Evolutionary conservation across 371 early-diverging fungal species (phyloP).

Genomic region (Coemansia sp.): DNA sequence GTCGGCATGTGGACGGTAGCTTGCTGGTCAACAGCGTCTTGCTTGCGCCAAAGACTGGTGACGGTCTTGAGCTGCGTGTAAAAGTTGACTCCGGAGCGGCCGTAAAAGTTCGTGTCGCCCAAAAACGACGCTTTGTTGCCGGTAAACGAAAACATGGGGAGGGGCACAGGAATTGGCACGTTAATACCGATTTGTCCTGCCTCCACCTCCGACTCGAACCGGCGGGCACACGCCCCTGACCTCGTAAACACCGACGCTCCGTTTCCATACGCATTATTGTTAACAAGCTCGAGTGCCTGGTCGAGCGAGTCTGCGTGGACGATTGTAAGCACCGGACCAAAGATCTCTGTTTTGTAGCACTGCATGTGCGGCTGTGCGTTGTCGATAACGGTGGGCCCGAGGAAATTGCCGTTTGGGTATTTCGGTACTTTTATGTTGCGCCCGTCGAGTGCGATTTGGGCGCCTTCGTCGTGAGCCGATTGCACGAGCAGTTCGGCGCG

Average conservation of each 20-base stretch:
- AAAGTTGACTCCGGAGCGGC: slow-evolving; percentile 74
- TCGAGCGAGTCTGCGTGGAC: slow-evolving; percentile 83
- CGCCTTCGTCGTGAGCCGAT: slow-evolving; percentile 87
- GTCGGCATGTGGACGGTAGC: slow-evolving; percentile 83
- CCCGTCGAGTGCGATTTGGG: slow-evolving; percentile 84
- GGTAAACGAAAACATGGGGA: slow-evolving; percentile 98
- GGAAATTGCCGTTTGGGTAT: slow-evolving; percentile 91
- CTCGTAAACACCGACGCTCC: slow-evolving; percentile 95
- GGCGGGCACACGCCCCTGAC: slow-evolving; percentile 85
- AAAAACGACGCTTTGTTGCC: slow-evolving; percentile 89
- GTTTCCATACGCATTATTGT: slow-evolving; percentile 92
- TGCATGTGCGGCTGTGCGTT: slow-evolving; percentile 81
- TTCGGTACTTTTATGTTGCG: slow-evolving; percentile 67
- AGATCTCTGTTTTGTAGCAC: slow-evolving; percentile 95
- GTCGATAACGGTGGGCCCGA: slow-evolving; percentile 87
- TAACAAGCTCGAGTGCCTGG: slow-evolving; percentile 89
- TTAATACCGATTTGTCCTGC: slow-evolving; percentile 92
- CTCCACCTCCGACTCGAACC: slow-evolving; percentile 86
- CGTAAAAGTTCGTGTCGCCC: slow-evolving; percentile 96
- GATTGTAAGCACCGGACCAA: slow-evolving; percentile 91
- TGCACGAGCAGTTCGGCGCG: slow-evolving; percentile 82
- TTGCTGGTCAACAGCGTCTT: slow-evolving; percentile 64
- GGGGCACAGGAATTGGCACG: slow-evolving; percentile 94
- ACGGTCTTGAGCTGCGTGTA: slow-evolving; percentile 94
- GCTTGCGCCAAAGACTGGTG: slow-evolving; percentile 88